These are phyloP conservation scores for Nigrospora sphaerica DNA, from an alignment of 2,329 filamentous ascomycete species.

Conservation along the genomic window DNA sequence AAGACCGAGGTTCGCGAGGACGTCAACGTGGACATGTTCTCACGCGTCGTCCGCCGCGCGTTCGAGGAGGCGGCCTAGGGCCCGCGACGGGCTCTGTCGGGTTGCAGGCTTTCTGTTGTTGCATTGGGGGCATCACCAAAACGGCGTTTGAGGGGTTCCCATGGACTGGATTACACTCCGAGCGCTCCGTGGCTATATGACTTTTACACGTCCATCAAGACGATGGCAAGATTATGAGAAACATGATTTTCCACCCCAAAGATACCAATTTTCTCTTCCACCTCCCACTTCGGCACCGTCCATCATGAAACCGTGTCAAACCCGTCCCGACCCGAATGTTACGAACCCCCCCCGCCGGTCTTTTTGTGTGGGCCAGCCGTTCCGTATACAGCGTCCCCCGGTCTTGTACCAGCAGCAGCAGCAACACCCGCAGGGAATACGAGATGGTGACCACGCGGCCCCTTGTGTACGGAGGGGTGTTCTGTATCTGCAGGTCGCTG, in stretches of 20 bases:
- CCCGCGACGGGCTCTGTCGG: background rate
- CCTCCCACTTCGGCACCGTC: too few species aligned
- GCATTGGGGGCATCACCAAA: conserved; percentile 1
- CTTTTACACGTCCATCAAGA: background rate
- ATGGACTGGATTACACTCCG: conserved; percentile 1
- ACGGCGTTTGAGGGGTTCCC: conserved; percentile 2
- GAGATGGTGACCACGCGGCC: too few species aligned
- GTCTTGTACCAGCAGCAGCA: too few species aligned
- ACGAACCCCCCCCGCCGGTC: too few species aligned
- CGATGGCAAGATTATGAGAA: background rate
- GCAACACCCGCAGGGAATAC: too few species aligned
- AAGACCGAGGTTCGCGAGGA: conserved; percentile 93
- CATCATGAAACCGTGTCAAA: too few species aligned
- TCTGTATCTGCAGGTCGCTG: too few species aligned
- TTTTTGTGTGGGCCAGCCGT: too few species aligned
- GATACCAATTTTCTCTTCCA: too few species aligned
- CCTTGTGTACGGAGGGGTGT: too few species aligned
- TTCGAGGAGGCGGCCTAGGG: conserved; percentile 72
- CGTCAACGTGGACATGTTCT: conserved; percentile 83
- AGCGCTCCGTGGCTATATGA: background rate
- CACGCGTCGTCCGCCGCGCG: conserved; percentile 70
- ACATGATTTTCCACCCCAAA: background rate
- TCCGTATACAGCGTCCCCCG: too few species aligned
- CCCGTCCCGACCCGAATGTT: too few species aligned
- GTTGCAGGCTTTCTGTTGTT: background rate